Conservation (phyloP, 2,329 filamentous ascomycete species). For the Amauroascus niger region DNA sequence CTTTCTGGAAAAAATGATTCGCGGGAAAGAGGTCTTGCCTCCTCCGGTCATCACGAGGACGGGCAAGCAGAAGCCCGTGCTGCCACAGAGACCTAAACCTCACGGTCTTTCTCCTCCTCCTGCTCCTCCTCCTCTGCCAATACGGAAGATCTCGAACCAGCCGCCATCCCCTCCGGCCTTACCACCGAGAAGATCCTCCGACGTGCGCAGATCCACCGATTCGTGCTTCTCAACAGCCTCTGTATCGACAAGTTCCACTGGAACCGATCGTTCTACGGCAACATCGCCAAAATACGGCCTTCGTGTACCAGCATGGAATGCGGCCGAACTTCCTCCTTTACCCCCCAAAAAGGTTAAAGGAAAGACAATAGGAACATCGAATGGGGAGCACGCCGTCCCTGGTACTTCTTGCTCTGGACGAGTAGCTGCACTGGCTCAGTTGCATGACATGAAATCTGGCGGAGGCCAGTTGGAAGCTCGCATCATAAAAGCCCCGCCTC, state of each 20-base stretch:
- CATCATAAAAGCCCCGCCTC: neutral
- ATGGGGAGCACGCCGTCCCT: neutral
- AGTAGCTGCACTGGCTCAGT: neutral
- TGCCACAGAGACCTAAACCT: constrained; percentile 5
- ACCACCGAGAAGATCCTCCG: constrained; percentile 37
- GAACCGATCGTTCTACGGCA: neutral
- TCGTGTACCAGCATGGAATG: constrained; percentile 49
- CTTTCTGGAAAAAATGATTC: constrained; percentile 6
- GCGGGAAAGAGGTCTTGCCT: constrained; percentile 15
- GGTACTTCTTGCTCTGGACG: neutral
- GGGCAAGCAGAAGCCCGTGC: constrained; percentile 21
- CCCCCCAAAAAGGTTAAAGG: constrained; percentile 22
- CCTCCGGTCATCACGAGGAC: constrained; percentile 22
- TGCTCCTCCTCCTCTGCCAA: constrained; percentile 39
- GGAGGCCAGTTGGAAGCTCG: neutral
- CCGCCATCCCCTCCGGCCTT: constrained; percentile 35
- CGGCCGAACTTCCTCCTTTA: constrained; percentile 47
- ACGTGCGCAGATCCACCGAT: constrained; percentile 41
- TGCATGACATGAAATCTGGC: constrained; percentile 1
- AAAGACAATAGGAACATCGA: neutral
- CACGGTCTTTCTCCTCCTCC: constrained; percentile 12
- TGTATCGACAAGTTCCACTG: constrained; percentile 28
- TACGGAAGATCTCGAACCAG: constrained; percentile 33
- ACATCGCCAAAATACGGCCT: constrained; percentile 21
- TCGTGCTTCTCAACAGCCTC: constrained; percentile 45